phyloP scores from a whole-genome alignment of 441 rosid species.

The Corymbia citriodora region DNA sequence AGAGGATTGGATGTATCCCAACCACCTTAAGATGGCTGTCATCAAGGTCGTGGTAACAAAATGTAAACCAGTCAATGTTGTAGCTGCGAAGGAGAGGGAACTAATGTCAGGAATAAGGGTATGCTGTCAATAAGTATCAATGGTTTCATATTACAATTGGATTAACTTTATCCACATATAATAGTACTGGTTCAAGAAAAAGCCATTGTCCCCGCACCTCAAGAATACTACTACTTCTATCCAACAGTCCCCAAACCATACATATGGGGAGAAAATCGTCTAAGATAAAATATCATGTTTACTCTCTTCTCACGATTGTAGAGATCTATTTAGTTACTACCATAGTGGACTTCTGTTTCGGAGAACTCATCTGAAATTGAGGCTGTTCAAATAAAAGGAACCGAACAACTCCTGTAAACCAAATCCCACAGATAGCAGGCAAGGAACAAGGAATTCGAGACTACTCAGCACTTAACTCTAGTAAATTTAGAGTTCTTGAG shows the following conservation, averaged over 20 bases:
- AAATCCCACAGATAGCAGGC: background rate
- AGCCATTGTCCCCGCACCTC: background rate
- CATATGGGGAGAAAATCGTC: background rate
- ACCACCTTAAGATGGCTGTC: constrained; percentile 52
- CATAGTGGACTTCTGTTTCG: background rate
- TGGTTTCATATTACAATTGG: background rate
- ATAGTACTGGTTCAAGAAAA: background rate
- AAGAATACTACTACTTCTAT: background rate
- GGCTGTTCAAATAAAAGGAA: background rate
- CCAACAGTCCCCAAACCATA: background rate
- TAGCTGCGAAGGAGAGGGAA: constrained; percentile 36
- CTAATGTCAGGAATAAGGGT: background rate
- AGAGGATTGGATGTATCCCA: constrained; percentile 68
- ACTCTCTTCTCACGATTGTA: background rate
- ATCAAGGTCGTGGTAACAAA: constrained; percentile 56
- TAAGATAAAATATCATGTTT: background rate
- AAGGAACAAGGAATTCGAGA: background rate
- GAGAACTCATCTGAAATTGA: background rate
- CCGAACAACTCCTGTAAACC: background rate
- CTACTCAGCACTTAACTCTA: background rate
- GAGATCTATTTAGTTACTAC: background rate
- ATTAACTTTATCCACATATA: background rate
- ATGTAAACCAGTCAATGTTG: constrained; percentile 71
- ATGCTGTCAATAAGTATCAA: background rate
- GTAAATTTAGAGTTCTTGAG: background rate